Evolutionary conservation across 352 stramenopile species (phyloP), one percentile per base, ranked within the genome.

Genomic region (Globisporangium splendens): DNA sequence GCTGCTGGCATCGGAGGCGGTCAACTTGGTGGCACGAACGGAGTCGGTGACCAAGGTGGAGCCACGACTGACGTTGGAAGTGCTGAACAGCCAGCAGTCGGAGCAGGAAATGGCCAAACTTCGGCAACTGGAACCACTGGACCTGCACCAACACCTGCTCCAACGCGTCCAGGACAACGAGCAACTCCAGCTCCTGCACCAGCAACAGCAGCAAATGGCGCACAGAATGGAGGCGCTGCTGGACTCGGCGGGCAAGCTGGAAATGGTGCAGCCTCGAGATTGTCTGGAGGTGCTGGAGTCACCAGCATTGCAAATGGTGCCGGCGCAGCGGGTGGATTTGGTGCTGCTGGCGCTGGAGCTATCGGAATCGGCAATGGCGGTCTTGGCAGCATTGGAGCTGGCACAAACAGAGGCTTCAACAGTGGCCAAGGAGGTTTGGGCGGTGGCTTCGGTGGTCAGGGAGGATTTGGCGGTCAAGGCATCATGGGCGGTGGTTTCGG

Each of bases 121-220:
- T 22, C 48, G 14, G 20, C 48, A 20, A 43, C 2, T 12, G 31
- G 24, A 12, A 41, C 18, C 31, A 24, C 5, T 10, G 50, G 14
- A 21, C 14, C 38, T n/a, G 38, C 21, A 11, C 50, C 50, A 35
- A 56, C 50, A n/a, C 50, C 50, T 48, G 50, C 50, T 2, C 38
- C 50, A 6, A 56, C 50, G 7, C 50, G 50, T 49, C 50, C 21
- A 15, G 50, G 50, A 41, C 50, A 56, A 35, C 50, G 38, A 6
- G 18, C 50, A 38, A 15, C 38, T 20, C 38, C 33, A 56, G 38
- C 21, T 46, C 50, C 10, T 18, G 39, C 38, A 43, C 38, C 11
- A 56, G 50, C 12, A 7, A 39, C 50, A 21, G 22, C 17, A 12
- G n/a, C 38, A 22, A 35, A 14, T n/a, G 50, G 50, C n/a, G 50